phyloP scores from a whole-genome alignment of 176 grass and related monocot genomes.

The Saccharum spontaneum region DNA sequence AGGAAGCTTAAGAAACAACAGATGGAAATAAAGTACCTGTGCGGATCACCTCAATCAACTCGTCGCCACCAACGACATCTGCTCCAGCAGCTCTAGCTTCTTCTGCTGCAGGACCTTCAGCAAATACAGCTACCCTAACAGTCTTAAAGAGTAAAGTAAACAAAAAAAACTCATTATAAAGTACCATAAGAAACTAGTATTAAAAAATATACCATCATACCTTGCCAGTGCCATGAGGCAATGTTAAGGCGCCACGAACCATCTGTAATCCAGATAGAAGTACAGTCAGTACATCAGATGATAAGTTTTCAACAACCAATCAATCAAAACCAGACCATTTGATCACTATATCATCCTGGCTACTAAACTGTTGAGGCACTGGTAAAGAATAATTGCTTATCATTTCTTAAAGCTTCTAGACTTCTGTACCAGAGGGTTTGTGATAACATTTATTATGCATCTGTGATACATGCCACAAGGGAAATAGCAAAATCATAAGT shows the following conservation, averaged over 20 bases:
- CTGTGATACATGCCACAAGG: background rate
- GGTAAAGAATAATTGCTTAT: background rate
- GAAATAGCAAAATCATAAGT: background rate
- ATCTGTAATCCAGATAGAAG: conserved; percentile 55
- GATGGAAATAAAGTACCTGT: conserved; percentile 47
- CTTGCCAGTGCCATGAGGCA: conserved; percentile 98
- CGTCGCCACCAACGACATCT: conserved; percentile 81
- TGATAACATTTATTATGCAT: conserved; percentile 18
- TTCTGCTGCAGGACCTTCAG: conserved; percentile 82
- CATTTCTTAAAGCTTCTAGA: background rate
- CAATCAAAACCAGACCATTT: conserved; percentile 12
- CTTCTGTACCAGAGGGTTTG: background rate
- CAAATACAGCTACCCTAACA: conserved; percentile 98
- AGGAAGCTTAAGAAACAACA: background rate
- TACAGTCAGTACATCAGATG: conserved; percentile 16
- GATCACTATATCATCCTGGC: background rate
- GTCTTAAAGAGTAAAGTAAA: conserved; percentile 43
- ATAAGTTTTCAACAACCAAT: conserved; percentile 11
- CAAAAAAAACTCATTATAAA: conserved; percentile 26
- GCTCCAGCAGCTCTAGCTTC: conserved; percentile 88
- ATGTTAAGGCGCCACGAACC: conserved; percentile 91
- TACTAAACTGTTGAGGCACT: background rate
- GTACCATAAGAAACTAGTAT: background rate
- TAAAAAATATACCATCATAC: conserved; percentile 54
- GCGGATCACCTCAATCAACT: conserved; percentile 88